phyloP scores from a whole-genome alignment of 345 rosid genomes.

The Eucalyptus regnans region DNA sequence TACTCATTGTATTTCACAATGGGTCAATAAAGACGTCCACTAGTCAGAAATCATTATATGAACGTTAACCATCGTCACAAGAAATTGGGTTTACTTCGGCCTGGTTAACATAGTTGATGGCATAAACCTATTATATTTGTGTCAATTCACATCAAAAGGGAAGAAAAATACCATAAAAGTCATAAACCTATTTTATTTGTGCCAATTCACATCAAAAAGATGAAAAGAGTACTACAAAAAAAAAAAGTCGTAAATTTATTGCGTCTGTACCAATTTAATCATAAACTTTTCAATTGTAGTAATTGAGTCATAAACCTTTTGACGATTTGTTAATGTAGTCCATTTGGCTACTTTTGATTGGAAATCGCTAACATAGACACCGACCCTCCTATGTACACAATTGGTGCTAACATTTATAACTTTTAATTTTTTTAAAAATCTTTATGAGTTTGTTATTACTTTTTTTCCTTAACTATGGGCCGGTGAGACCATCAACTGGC shows the following conservation, averaged over 20 bases:
- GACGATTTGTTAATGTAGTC: too few relatives aligned
- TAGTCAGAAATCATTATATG: neutral
- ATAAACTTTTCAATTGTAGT: too few relatives aligned
- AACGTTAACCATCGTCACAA: neutral
- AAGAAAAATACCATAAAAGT: neutral
- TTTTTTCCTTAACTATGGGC: neutral
- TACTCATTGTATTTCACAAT: neutral
- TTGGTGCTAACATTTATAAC: too few relatives aligned
- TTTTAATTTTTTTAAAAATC: too few relatives aligned
- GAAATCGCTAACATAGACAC: rapidly evolving
- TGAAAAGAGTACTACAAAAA: neutral
- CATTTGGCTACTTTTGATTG: rapidly evolving
- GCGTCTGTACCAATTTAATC: too few relatives aligned
- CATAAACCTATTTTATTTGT: too few relatives aligned
- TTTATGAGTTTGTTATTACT: neutral
- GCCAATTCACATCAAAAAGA: too few relatives aligned
- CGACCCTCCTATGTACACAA: too few relatives aligned
- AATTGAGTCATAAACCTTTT: too few relatives aligned
- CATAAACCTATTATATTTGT: too few relatives aligned
- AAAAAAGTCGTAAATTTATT: too few relatives aligned
- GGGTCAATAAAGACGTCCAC: neutral
- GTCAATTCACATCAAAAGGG: neutral
- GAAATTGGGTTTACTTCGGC: neutral
- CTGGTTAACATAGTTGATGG: neutral
- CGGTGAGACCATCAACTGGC: neutral